Percentiles rank a stretch among this genome's conserved stretches.
phyloP scores from a whole-genome alignment of 169 alveolate species.

The Babesia gibsoni region DNA sequence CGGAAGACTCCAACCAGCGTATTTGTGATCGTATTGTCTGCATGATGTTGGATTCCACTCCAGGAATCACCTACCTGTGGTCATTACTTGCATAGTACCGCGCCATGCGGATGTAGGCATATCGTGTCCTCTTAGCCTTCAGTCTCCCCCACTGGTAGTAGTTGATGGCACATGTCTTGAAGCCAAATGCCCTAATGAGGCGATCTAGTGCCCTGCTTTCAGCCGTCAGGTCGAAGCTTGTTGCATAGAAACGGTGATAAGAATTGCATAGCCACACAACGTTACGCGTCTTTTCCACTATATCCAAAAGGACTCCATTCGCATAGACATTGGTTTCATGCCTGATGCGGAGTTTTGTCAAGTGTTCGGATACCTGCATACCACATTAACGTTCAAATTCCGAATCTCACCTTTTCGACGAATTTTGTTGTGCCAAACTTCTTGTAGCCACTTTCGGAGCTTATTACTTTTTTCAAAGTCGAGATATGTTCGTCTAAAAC shows the following conservation, averaged over 20 bases:
- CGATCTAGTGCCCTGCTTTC: slow-evolving; percentile 60
- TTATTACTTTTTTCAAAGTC: background rate
- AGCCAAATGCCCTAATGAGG: slow-evolving; percentile 66
- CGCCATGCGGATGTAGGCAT: slow-evolving; percentile 73
- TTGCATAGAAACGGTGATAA: slow-evolving; percentile 73
- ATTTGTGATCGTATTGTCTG: slow-evolving; percentile 65
- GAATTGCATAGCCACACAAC: slow-evolving; percentile 76
- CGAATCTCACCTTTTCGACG: slow-evolving; percentile 24
- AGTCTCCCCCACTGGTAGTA: slow-evolving; percentile 77
- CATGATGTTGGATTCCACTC: background rate
- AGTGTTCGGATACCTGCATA: slow-evolving; percentile 63
- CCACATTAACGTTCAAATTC: background rate
- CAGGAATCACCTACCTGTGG: slow-evolving; percentile 47
- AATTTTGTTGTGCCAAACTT: slow-evolving; percentile 43
- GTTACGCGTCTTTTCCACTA: slow-evolving; percentile 65
- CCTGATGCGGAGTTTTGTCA: slow-evolving; percentile 66
- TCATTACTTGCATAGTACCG: slow-evolving; percentile 73
- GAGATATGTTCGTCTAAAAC: background rate
- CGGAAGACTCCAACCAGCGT: slow-evolving; percentile 76
- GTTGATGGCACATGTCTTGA: slow-evolving; percentile 62
- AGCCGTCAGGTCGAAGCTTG: slow-evolving; percentile 68
- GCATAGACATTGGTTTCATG: slow-evolving; percentile 52
- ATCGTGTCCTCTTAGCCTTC: slow-evolving; percentile 68
- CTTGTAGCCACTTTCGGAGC: slow-evolving; percentile 12
- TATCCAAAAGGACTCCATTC: slow-evolving; percentile 69